Evolutionary conservation across 2,329 filamentous ascomycete species (phyloP), one percentile per base, ranked within the genome.

Genomic region (Neodidymelliopsis sp.): DNA sequence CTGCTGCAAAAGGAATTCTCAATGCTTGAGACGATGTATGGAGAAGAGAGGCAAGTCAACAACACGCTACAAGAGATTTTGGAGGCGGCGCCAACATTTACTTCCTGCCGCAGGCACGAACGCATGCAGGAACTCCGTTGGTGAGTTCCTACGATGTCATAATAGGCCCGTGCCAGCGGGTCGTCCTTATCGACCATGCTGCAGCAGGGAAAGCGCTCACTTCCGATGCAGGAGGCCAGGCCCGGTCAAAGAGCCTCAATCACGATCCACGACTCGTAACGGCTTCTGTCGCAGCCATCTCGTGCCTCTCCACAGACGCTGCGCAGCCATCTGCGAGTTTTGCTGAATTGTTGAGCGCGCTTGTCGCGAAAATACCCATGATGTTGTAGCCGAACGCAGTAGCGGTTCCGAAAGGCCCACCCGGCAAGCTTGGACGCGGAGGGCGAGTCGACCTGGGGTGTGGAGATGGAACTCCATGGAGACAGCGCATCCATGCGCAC

Each of bases 121-220:
- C 53, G 60, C 59, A 61, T 69, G 66, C 66, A 67, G 60, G 65
- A 65, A 66, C 59, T 67, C 58, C 56, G 62, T 62, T 69, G 33
- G 40, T 35, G 47, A 50, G 47, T 37, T 45, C 47, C 35, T 66
- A 46, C 54, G n/a, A n/a, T n/a, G 59, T 57, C 41, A 59, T 68
- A 60, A 66, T 66, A 60, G 54, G 62, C 49, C 56, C 56, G 58
- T 63, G 59, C 65, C n/a, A 48, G 56, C 57, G 37, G 54, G 39
- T 49, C 45, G 52, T 20, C 52, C 59, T 65, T 67, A 62, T 67
- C 66, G 42, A 52, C 49, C 38, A 42, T 42, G 49, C 49, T 46
- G 31, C 37, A 52, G 42, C 41, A 25, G 40, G 40, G 35, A 24
- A 50, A 45, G 47, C 36, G 35, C 25, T 30, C 16, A 24, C 25